Evolutionary conservation across 2,329 filamentous ascomycete species (phyloP).

Genomic region (Pseudofabraea citricarpa): DNA sequence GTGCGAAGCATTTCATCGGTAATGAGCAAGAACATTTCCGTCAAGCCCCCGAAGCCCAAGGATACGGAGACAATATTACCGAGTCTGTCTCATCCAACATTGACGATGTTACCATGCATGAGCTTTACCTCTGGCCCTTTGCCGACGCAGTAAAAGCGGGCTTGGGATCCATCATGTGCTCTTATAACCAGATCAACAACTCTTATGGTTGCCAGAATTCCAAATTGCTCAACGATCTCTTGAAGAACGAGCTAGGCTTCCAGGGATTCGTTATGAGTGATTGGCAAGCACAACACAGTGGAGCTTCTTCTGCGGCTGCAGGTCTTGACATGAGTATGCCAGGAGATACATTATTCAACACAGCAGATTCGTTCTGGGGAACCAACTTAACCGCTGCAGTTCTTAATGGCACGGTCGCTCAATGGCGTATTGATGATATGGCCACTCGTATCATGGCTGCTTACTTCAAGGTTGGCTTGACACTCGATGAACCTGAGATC

Average conservation of each 20-base stretch:
- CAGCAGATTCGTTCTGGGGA: constrained; percentile 63
- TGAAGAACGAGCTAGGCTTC: constrained; percentile 78
- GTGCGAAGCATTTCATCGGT: constrained; percentile 69
- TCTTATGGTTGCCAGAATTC: constrained; percentile 78
- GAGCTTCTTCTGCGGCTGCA: constrained; percentile 60
- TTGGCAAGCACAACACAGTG: constrained; percentile 72
- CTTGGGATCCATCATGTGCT: constrained; percentile 79
- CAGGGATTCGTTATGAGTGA: constrained; percentile 79
- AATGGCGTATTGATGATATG: constrained; percentile 89
- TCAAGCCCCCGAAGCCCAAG: constrained; percentile 36
- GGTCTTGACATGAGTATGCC: constrained; percentile 89
- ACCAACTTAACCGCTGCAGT: constrained; percentile 83
- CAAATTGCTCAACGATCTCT: constrained; percentile 66
- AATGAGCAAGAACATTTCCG: constrained; percentile 61
- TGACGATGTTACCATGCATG: constrained; percentile 56
- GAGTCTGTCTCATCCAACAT: constrained; percentile 52
- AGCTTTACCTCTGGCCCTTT: constrained; percentile 57
- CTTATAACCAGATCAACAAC: constrained; percentile 79
- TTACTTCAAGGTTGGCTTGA: constrained; percentile 61
- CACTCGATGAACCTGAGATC: constrained; percentile 42
- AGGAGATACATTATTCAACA: constrained; percentile 74
- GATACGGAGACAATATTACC: constrained; percentile 57
- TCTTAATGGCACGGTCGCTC: constrained; percentile 82
- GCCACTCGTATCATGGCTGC: constrained; percentile 74
- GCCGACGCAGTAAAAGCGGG: constrained; percentile 61